phyloP scores from a whole-genome alignment of 345 rosid species.

The Eucalyptus cloeziana region DNA sequence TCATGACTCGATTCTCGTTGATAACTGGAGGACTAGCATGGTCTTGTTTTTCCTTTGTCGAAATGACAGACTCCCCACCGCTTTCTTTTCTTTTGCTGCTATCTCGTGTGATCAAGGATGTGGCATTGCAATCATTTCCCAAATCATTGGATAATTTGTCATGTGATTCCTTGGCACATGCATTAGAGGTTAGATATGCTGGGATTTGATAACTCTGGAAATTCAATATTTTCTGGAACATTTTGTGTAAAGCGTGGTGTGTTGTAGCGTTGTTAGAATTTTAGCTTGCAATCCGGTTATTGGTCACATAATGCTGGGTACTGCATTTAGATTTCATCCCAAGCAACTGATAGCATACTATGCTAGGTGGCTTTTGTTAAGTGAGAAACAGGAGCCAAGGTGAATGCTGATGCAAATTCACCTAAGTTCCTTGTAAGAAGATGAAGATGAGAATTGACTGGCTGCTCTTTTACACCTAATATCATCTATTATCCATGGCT shows the following conservation, averaged over 20 bases:
- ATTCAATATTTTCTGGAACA: not conserved
- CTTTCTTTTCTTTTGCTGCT: not conserved
- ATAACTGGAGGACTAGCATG: not conserved
- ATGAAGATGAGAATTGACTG: not conserved
- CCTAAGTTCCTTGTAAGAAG: not conserved
- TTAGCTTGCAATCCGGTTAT: not conserved
- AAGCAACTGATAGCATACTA: not conserved
- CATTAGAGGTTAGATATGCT: not conserved
- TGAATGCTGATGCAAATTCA: not conserved
- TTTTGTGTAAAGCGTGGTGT: not conserved
- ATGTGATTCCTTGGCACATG: not conserved
- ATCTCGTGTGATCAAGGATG: not conserved
- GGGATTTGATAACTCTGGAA: not conserved
- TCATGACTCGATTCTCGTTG: accelerated
- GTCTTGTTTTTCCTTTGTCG: not conserved
- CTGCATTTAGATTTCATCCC: not conserved
- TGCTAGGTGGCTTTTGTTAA: not conserved
- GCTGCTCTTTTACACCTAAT: not conserved
- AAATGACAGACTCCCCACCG: not conserved
- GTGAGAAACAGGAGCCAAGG: not conserved
- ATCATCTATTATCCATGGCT: not conserved
- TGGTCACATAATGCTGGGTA: too few species aligned
- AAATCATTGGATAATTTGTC: not conserved
- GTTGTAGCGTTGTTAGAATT: not conserved
- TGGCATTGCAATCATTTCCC: not conserved